Evolutionary conservation across 202 grass and related monocot species (phyloP).

Genomic region (Miscanthus sacchariflorus): DNA sequence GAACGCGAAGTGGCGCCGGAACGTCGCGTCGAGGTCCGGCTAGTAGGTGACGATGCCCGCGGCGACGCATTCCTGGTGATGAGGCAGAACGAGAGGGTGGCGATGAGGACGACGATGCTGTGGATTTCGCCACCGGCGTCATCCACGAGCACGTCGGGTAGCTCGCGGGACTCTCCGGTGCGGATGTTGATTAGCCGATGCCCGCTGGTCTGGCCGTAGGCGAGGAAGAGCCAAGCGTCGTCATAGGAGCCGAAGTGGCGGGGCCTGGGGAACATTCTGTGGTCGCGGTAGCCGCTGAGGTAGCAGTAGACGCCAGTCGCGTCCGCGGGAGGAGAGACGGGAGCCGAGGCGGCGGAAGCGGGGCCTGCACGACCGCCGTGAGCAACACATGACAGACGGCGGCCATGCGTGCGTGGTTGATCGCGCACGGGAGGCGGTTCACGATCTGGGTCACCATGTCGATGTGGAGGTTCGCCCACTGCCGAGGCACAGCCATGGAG

Average conservation of each 20-base stretch:
- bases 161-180: not conserved
- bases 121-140: no score
- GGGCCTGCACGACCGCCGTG: no score
- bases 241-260: slow-evolving; percentile 24
- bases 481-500: no score
- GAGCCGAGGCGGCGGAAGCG: not conserved
- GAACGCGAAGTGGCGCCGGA: no score
- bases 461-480: no score
- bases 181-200: not conserved
- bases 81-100: no score
- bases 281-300: not conserved
- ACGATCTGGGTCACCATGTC: no score
- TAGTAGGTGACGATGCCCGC: not conserved
- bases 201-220: not conserved
- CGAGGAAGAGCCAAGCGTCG: not conserved
- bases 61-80: not conserved
- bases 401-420: no score
- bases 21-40: not conserved
- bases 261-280: not conserved
- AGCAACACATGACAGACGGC: fast-evolving
- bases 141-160: not conserved
- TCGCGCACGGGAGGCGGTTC: no score
- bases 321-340: not conserved
- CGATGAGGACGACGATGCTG: not conserved
- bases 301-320: not conserved